Evolutionary conservation across 495 filamentous ascomycete genomes (phyloP), one percentile per base, ranked within the genome.

Genomic region (Annulohypoxylon maeteangense): DNA sequence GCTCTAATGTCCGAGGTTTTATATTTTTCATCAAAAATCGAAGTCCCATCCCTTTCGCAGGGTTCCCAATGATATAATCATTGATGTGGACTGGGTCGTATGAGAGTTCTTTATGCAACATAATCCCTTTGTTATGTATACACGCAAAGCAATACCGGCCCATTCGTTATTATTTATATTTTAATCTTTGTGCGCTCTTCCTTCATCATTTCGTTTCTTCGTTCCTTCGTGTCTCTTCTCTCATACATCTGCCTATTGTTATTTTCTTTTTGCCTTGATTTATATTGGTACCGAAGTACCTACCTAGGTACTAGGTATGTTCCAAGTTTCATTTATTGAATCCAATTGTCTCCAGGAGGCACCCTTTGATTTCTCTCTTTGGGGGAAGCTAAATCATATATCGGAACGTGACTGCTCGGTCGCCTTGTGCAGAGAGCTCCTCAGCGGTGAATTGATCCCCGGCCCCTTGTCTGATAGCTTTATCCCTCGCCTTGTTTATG

Each of bases 341-440:
- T 32, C 14, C 50, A 5, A 32, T 53, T 53, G 50, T 53, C 12
- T 32, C 14, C 22, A 11, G 14, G 4, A 16, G 20, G 4, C 31
- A 1, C 27, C 18, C 34, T 12, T 14, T 56, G 1, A 34, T 10
- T 11, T 12, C 8, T 3, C 22, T 60, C 8, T 0, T 7, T 12
- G 29, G 8, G 4, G 1, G n/a, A 12, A n/a, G n/a, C 20, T 66
- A 73, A 48, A 73, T 56, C 68, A 86, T 82, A 69, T 93, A 93
- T 59, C 89, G 83, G 76, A 90, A 93, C 5, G 89, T 86, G 27
- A 88, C 76, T 12, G 90, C 88, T 27, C 81, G 84, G 76, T 92
- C 91, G 0, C 91, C 91, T 79, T 87, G 70, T 22, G 82, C 82
- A 47, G 85, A 88, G 25, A 90, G 77, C 73, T 91, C 83, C 57